Evolutionary conservation across 2,329 filamentous ascomycete species (phyloP).

Genomic region (Arthroderma uncinatum): DNA sequence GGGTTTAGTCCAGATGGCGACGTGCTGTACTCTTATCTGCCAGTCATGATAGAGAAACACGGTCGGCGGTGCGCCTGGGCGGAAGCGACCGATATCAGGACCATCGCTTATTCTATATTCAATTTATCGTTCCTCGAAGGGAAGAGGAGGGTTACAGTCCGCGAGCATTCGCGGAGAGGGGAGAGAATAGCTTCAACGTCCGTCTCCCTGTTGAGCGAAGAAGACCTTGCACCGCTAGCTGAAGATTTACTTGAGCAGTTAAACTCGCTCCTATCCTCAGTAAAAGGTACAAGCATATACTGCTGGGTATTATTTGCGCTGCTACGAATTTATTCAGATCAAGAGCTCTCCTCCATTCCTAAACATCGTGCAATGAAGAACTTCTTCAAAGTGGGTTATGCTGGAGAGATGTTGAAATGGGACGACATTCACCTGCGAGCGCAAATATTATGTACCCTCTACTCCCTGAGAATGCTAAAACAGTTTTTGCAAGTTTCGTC

Average conservation of each 20-base stretch:
- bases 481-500: conserved; percentile 37
- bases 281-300: conserved; percentile 1
- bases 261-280: conserved; percentile 15
- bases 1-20: conserved; percentile 16
- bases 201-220: conserved; percentile 19
- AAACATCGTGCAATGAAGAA: conserved; percentile 16
- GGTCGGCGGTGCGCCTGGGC: conserved; percentile 48
- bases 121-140: conserved; percentile 26
- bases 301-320: conserved; percentile 30
- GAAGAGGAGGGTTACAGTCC: conserved; percentile 17
- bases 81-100: conserved; percentile 40
- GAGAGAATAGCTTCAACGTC: conserved; percentile 24
- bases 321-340: conserved; percentile 21
- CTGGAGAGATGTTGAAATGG: conserved; percentile 41
- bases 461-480: conserved; percentile 51
- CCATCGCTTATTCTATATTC: conserved; percentile 46
- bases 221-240: conserved; percentile 16
- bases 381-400: conserved; percentile 24
- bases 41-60: conserved; percentile 50
- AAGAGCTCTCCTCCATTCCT: conserved; percentile 13
- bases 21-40: conserved; percentile 48
- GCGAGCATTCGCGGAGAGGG: conserved; percentile 30
- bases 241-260: conserved; percentile 19
- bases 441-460: conserved; percentile 49
- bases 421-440: conserved; percentile 50